These are phyloP conservation scores for Boletus smithii DNA, from an alignment of 1,284 basidiomycete genomes.

Conservation along the genomic window DNA sequence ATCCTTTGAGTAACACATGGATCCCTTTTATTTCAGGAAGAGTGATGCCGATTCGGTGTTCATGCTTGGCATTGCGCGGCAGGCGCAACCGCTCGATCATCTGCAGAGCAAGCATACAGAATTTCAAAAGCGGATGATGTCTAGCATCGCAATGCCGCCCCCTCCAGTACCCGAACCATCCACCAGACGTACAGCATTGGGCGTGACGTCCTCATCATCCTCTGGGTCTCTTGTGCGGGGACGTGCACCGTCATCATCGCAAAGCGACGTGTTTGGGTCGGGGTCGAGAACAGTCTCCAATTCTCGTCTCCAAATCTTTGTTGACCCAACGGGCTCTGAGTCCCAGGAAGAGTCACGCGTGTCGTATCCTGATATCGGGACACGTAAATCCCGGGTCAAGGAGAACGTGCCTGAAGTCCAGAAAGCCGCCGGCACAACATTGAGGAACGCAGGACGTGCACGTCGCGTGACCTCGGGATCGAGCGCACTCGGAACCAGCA, in stretches of 20 bases:
- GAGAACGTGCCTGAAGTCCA: conserved; percentile 68
- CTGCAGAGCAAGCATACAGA: conserved; percentile 73
- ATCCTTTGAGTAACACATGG: conserved; percentile 3
- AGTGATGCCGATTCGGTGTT: conserved; percentile 87
- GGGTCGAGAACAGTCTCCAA: conserved; percentile 41
- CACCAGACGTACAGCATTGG: conserved; percentile 37
- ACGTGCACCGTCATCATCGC: conserved; percentile 28
- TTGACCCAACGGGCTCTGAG: conserved; percentile 59
- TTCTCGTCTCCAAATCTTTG: conserved; percentile 60
- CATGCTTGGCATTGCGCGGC: conserved; percentile 79
- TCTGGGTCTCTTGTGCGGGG: conserved; percentile 20
- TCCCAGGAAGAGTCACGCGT: conserved; percentile 43
- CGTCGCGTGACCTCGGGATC: conserved; percentile 48
- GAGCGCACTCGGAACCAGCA: conserved; percentile 26
- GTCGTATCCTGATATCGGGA: conserved; percentile 67
- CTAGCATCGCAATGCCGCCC: conserved; percentile 37
- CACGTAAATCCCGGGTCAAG: conserved; percentile 69
- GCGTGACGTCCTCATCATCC: conserved; percentile 31
- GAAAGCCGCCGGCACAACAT: conserved; percentile 60
- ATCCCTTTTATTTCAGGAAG: conserved; percentile 47
- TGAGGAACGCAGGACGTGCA: conserved; percentile 57
- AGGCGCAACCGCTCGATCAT: conserved; percentile 72
- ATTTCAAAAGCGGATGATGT: conserved; percentile 82
- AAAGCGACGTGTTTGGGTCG: conserved; percentile 23
- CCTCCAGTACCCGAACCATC: conserved; percentile 32